Evolutionary conservation across 352 stramenopile species (phyloP).

Genomic region (Pythium chondricola): DNA sequence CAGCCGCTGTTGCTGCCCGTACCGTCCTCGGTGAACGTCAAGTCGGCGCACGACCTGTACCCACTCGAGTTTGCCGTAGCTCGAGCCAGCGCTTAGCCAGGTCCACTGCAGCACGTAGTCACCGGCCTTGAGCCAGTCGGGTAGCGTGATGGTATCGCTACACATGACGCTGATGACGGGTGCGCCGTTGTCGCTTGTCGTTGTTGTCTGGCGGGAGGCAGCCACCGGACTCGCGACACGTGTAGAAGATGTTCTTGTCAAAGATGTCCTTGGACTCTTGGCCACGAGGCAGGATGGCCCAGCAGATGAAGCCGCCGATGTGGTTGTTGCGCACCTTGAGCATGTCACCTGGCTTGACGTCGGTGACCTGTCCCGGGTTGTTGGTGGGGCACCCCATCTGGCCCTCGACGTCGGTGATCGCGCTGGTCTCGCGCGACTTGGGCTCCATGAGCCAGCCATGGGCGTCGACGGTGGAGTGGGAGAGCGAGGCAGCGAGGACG

Average conservation of each 20-base stretch:
- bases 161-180: slow-evolving; percentile 31
- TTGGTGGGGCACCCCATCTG: slow-evolving; percentile 27
- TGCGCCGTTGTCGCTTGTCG: slow-evolving; percentile 27
- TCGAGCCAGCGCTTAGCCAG: slow-evolving; percentile 41
- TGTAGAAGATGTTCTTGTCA: slow-evolving; percentile 45
- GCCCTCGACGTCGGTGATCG: slow-evolving; percentile 26
- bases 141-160: slow-evolving; percentile 37
- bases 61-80: slow-evolving; percentile 40
- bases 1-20: slow-evolving; percentile 22
- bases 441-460: slow-evolving; percentile 43
- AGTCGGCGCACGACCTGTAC: slow-evolving; percentile 45
- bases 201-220: slow-evolving; percentile 29
- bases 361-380: slow-evolving; percentile 21
- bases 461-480: slow-evolving; percentile 9
- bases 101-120: slow-evolving; percentile 53
- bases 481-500: neutral
- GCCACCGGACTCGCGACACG: slow-evolving; percentile 38
- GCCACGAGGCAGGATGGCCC: slow-evolving; percentile 28
- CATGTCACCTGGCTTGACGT: slow-evolving; percentile 28
- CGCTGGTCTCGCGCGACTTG: slow-evolving; percentile 28
- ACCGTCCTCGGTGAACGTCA: slow-evolving; percentile 30
- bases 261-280: slow-evolving; percentile 26
- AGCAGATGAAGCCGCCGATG: slow-evolving; percentile 45
- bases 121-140: slow-evolving; percentile 30
- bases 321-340: slow-evolving; percentile 53